A percentile compares a stretch with the other conserved stretches of the same genome.
Conservation (phyloP, 805 yeast species). For the Hanseniaspora mollemarum region DNA sequence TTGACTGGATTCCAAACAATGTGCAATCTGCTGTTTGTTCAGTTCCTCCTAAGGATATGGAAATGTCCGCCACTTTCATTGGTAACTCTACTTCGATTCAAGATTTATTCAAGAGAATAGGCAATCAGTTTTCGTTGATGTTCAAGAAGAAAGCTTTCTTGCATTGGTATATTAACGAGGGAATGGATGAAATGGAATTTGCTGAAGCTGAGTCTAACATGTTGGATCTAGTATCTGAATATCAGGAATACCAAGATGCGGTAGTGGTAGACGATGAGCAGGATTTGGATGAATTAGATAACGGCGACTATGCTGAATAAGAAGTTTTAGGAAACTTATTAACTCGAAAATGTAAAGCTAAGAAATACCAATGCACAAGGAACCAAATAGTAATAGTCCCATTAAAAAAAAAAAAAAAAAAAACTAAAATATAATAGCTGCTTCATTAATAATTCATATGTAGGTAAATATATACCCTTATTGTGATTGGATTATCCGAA, state of each 20-base stretch:
- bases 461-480: not conserved
- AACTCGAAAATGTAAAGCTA: no score
- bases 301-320: constrained; percentile 49
- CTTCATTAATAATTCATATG: not conserved
- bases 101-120: constrained; percentile 79
- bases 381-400: no score
- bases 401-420: no score
- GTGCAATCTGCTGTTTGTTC: constrained; percentile 90
- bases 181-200: constrained; percentile 93
- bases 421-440: not conserved
- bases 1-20: constrained; percentile 93
- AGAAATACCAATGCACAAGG: no score
- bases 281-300: constrained; percentile 40
- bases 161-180: constrained; percentile 92
- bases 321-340: not conserved
- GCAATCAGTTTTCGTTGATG: constrained; percentile 84
- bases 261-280: constrained; percentile 60
- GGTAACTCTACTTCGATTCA: constrained; percentile 90
- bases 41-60: constrained; percentile 74
- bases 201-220: constrained; percentile 87
- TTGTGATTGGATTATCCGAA: not conserved
- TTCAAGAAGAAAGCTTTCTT: constrained; percentile 87
- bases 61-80: constrained; percentile 84
- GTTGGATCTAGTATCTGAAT: constrained; percentile 78
- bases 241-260: constrained; percentile 85